Percentiles rank a stretch among this genome's conserved stretches.
Conservation (phyloP, 1,284 basidiomycete genomes). For the Cutaneotrichosporon mucoides region DNA sequence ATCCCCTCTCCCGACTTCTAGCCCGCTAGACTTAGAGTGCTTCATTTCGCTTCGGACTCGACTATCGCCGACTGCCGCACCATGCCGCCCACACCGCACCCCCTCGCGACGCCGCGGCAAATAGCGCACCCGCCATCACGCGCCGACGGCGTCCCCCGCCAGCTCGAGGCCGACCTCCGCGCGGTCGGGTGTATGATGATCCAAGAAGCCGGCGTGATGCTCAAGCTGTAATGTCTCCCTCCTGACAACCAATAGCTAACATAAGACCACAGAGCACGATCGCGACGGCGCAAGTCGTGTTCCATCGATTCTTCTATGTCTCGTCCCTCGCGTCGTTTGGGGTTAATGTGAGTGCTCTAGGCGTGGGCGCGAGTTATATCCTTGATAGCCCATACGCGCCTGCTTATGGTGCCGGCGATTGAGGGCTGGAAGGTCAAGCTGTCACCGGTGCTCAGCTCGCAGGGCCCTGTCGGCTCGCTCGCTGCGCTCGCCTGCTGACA, state of each 20-base stretch:
- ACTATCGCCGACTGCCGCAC: neutral
- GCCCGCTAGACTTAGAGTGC: no score
- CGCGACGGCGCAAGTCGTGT: conserved; percentile 91
- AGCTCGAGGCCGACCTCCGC: conserved; percentile 80
- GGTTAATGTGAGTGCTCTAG: conserved; percentile 62
- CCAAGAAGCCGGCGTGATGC: conserved; percentile 85
- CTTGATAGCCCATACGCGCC: no score
- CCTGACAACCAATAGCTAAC: neutral
- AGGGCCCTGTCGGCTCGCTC: no score
- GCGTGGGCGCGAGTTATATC: no score
- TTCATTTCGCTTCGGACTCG: no score
- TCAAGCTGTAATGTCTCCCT: conserved; percentile 62
- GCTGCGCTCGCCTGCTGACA: neutral
- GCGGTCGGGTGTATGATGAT: conserved; percentile 88
- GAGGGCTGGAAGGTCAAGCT: no score
- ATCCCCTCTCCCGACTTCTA: no score
- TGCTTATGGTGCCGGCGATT: no score
- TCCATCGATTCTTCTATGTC: conserved; percentile 96
- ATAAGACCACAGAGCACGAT: conserved; percentile 90
- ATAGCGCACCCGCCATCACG: conserved; percentile 72
- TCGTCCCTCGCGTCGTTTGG: conserved; percentile 90
- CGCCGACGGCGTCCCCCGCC: conserved; percentile 71
- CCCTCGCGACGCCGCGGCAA: conserved; percentile 76
- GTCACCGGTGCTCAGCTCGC: no score
- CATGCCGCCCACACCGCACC: conserved; percentile 61